Base-by-base conservation (phyloP, 2,329 filamentous ascomycete genomes). In the Ophiostoma fasciatum region DNA sequence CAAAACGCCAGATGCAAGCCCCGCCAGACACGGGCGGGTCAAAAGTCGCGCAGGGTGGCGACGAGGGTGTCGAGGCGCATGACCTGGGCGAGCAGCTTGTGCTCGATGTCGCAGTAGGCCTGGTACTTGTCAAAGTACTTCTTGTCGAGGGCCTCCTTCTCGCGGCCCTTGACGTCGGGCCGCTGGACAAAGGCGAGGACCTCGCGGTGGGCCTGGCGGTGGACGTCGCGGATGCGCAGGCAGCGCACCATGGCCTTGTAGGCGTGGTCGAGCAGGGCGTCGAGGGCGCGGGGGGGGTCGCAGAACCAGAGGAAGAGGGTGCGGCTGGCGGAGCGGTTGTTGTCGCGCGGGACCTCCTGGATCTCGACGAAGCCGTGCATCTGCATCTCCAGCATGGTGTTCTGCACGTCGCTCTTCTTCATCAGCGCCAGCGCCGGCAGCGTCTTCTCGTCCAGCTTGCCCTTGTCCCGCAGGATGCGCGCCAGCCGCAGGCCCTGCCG, bases 241-340 rank as follows among this genome's bases (percentile, higher is more conserved):
- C 80, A 81, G 38, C 87, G 74, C 13, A 84, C 69, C 82, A 96
- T 94, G 20, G 78, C 71, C 55, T 93, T 93, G 63, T 94, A 96
- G 1, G 80, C 73, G 41, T 83, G 78, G 43, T 93, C 79, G 10
- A 94, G 58, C 2, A 93, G 61, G 42, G 79, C 71, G 15, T 70
- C 66, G 33, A 77, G 64, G 7, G 80, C 78, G 31, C 81, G 72
- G 31, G 84, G 74, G 10, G 71, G 63, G 51, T 96, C 87, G 55
- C 84, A 93, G 63, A 76, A 94, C 78, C 87, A 94, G 38, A 96
- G 72, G 54, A 87, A 96, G 18, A 94, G 70, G 1, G 85, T 93
- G 35, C 84, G 75, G 43, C 78, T 82, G 1, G 87, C 82, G 48
- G 81, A 72, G 23, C 85, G 78, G 42, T 77, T 78, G 45, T 79